phyloP scores from a whole-genome alignment of 148 eudicot genomes.

The Arctostaphylos glauca region DNA sequence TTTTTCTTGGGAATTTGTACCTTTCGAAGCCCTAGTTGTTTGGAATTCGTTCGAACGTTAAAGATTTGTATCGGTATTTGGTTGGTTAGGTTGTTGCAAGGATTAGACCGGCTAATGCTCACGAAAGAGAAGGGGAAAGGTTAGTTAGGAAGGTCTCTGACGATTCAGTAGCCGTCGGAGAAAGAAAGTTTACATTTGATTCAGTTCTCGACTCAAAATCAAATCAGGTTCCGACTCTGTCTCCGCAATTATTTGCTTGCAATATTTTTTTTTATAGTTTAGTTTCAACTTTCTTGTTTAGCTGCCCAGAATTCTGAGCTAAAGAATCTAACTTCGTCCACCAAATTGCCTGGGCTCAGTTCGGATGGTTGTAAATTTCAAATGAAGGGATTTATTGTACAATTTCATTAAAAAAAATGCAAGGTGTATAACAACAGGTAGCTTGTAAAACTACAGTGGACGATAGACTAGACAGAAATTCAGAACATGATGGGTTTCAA shows the following conservation, averaged over 20 bases:
- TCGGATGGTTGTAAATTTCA: too few relatives aligned
- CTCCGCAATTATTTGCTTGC: background rate
- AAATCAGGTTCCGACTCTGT: constrained; percentile 54
- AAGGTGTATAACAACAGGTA: too few relatives aligned
- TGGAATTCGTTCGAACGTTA: background rate
- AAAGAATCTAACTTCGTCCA: background rate
- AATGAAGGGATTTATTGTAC: too few relatives aligned
- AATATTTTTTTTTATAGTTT: background rate
- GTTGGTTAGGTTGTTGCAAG: constrained; percentile 65
- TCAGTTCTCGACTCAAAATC: constrained; percentile 64
- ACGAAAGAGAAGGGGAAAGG: constrained; percentile 50
- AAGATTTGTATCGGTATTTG: background rate
- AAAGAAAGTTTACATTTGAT: constrained; percentile 61
- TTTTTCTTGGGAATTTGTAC: background rate
- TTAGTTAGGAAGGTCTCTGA: constrained; percentile 52
- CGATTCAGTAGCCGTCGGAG: constrained; percentile 54
- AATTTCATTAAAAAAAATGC: background rate
- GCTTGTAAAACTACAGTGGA: too few relatives aligned
- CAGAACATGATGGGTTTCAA: background rate
- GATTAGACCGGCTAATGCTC: constrained; percentile 56
- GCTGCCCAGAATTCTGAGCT: background rate
- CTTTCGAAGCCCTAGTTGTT: background rate
- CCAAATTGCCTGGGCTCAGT: background rate
- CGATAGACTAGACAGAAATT: background rate
- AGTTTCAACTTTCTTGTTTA: background rate